Conservation (phyloP, 2,329 filamentous ascomycete genomes). For the Talaromyces albobiverticillius region DNA sequence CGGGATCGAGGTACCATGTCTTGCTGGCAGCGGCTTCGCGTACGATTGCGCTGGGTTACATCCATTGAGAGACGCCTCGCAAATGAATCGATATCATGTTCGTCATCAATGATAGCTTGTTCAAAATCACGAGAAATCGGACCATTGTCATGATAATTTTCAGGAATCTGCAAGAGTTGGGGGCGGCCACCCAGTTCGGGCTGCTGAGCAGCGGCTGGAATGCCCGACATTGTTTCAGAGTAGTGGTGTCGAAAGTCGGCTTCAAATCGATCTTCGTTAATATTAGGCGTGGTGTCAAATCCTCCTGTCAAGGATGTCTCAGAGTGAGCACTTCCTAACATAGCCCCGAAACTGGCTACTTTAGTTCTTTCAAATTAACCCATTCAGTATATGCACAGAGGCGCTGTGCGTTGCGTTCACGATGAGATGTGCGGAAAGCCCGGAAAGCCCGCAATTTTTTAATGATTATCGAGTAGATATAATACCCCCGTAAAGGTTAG, state of each 20-base stretch:
- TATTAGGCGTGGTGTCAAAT: slow-evolving; percentile 62
- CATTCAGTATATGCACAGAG: slow-evolving; percentile 14
- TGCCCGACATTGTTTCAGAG: slow-evolving; percentile 36
- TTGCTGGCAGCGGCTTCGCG: slow-evolving; percentile 34
- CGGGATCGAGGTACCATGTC: slow-evolving; percentile 43
- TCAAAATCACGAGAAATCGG: slow-evolving; percentile 77
- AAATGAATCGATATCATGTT: slow-evolving; percentile 41
- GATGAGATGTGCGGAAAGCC: background rate
- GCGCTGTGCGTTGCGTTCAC: slow-evolving; percentile 5
- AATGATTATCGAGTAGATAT: slow-evolving; percentile 26
- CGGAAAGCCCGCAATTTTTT: slow-evolving; percentile 14
- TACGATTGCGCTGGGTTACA: slow-evolving; percentile 36
- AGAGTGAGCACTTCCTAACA: slow-evolving; percentile 62
- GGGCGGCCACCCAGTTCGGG: slow-evolving; percentile 49
- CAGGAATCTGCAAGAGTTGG: slow-evolving; percentile 46
- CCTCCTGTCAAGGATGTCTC: slow-evolving; percentile 53
- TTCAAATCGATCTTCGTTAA: slow-evolving; percentile 77
- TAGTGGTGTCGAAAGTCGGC: slow-evolving; percentile 31
- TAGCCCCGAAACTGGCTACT: slow-evolving; percentile 22
- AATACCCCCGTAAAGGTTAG: slow-evolving; percentile 34
- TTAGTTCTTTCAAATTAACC: slow-evolving; percentile 13
- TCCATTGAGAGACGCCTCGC: slow-evolving; percentile 41
- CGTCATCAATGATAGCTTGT: slow-evolving; percentile 78
- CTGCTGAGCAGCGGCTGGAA: slow-evolving; percentile 38
- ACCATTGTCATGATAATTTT: slow-evolving; percentile 41